These are phyloP conservation scores for Gillenia trifoliata DNA, from an alignment of 306 rosid genomes.

Conservation along the genomic window DNA sequence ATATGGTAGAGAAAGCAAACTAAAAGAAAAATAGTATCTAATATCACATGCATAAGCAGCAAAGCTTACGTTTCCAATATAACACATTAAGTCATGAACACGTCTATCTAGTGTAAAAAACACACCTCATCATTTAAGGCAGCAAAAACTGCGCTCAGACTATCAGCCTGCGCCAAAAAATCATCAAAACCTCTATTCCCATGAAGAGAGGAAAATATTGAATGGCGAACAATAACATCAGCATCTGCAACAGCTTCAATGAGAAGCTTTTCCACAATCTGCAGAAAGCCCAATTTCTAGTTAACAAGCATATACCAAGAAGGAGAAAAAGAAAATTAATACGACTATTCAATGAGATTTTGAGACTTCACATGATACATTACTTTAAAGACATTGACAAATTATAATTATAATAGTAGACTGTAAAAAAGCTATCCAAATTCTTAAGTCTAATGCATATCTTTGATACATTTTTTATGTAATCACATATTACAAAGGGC, in stretches of 20 bases:
- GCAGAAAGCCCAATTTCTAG: constrained; percentile 35
- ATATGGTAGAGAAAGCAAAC: neutral
- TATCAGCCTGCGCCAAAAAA: constrained; percentile 93
- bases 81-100: neutral
- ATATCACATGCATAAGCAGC: neutral
- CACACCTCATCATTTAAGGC: constrained; percentile 93
- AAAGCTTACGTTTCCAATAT: constrained; percentile 3
- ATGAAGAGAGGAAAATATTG: constrained; percentile 80
- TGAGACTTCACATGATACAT: neutral
- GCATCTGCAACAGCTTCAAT: constrained; percentile 98
- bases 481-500: neutral
- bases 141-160: constrained; percentile 89
- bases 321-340: neutral
- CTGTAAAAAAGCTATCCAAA: neutral
- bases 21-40: neutral
- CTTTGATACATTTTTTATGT: neutral
- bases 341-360: neutral
- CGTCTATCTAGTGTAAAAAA: neutral
- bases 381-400: neutral
- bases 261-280: constrained; percentile 97
- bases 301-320: constrained; percentile 13
- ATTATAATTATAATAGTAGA: neutral
- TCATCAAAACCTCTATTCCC: constrained; percentile 93
- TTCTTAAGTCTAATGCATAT: neutral
- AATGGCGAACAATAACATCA: constrained; percentile 88